Evolutionary conservation across 345 rosid genomes (phyloP).

Genomic region (Excoecaria cochinchinensis): DNA sequence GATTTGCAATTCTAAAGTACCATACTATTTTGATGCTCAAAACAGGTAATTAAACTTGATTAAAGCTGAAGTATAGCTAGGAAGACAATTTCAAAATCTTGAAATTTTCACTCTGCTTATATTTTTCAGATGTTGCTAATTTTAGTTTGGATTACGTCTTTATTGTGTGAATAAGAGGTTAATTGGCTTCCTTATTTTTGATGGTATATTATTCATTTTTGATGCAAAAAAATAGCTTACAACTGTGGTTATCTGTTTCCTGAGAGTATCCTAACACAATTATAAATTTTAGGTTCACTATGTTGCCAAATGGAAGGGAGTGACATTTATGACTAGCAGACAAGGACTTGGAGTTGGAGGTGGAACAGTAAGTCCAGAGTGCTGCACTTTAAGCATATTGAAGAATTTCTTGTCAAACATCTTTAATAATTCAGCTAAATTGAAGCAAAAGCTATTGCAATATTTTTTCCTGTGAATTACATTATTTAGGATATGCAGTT

Average conservation of each 20-base stretch:
- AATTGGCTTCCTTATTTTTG: not conserved
- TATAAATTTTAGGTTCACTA: conserved; percentile 66
- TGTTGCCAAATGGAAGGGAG: conserved; percentile 94
- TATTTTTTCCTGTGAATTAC: too few species aligned
- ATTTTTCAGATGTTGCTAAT: too few species aligned
- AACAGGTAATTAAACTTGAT: not conserved
- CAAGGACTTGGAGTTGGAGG: conserved; percentile 97
- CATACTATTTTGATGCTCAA: not conserved
- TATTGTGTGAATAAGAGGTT: not conserved
- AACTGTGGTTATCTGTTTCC: conserved; percentile 4
- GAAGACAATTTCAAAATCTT: not conserved
- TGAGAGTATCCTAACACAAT: conserved; percentile 1
- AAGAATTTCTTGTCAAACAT: not conserved
- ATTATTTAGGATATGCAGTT: not conserved
- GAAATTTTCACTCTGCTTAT: not conserved
- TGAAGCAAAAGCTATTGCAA: too few species aligned
- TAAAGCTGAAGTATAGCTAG: not conserved
- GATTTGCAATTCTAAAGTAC: not conserved
- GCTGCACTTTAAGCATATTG: not conserved
- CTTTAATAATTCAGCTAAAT: not conserved
- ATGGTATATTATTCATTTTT: not conserved
- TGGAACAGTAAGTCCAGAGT: conserved; percentile 69
- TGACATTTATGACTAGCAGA: conserved; percentile 96
- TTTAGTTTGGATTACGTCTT: not conserved
- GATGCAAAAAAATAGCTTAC: not conserved